These are phyloP conservation scores for Metschnikowia corniflorae DNA, from an alignment of 805 yeast species.

Conservation along the genomic window DNA sequence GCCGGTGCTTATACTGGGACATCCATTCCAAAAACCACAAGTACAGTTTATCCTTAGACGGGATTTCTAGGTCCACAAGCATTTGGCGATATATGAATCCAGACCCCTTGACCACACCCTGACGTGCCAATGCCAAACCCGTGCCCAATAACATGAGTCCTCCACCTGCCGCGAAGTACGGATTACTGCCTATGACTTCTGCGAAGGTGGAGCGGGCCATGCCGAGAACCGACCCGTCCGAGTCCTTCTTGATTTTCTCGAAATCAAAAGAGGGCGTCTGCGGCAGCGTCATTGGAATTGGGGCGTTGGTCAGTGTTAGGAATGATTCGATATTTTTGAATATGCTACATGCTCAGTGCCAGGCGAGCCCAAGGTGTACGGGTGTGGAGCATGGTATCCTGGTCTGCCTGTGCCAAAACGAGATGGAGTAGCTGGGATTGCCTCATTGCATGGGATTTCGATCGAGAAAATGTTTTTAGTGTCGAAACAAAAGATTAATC, in stretches of 20 bases:
- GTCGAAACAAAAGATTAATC: too few species aligned
- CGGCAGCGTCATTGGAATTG: conserved; percentile 5
- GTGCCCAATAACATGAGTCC: conserved; percentile 97
- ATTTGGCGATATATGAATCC: conserved; percentile 73
- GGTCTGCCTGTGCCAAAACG: too few species aligned
- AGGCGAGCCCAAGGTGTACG: too few species aligned
- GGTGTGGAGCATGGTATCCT: too few species aligned
- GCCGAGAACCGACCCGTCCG: conserved; percentile 38
- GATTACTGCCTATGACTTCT: conserved; percentile 65
- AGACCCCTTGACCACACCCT: conserved; percentile 60
- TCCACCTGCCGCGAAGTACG: conserved; percentile 98
- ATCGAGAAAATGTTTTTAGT: too few species aligned
- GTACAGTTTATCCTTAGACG: conserved; percentile 89
- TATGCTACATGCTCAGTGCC: too few species aligned
- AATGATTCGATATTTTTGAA: too few species aligned
- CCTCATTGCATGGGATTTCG: too few species aligned
- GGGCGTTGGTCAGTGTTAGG: not conserved
- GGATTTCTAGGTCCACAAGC: conserved; percentile 88
- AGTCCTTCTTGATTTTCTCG: conserved; percentile 30
- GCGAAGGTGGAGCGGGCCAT: conserved; percentile 40
- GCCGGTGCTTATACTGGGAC: conserved; percentile 72
- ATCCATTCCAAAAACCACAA: conserved; percentile 96
- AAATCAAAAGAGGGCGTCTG: conserved; percentile 26
- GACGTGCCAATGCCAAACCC: conserved; percentile 71
- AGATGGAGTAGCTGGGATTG: too few species aligned